Percentiles rank a stretch among this genome's conserved stretches.
Conservation (phyloP, 768 basidiomycete species). For the Suillus luteus region DNA sequence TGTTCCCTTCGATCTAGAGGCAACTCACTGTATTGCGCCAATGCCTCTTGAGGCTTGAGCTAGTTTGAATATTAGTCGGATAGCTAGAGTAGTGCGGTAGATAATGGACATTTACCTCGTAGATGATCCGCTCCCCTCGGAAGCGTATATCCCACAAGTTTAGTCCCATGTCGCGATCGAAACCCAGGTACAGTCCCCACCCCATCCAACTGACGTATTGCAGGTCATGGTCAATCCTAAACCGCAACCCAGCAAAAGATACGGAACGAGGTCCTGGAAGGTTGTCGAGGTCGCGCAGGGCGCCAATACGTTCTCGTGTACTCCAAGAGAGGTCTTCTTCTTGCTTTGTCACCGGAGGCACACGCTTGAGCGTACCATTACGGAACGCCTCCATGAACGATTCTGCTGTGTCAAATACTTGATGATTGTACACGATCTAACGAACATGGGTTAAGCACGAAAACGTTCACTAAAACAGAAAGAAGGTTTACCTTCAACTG, state of each 20-base stretch:
- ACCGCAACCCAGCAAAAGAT: constrained; percentile 59
- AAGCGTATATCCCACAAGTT: constrained; percentile 64
- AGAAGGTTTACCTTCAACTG: constrained; percentile 44
- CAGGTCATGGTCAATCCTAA: constrained; percentile 50
- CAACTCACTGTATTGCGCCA: constrained; percentile 56
- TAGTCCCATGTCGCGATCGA: constrained; percentile 70
- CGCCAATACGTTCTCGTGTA: constrained; percentile 42
- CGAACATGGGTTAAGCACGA: constrained; percentile 1
- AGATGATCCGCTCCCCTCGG: constrained; percentile 59
- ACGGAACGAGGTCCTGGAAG: constrained; percentile 66
- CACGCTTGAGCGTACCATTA: constrained; percentile 53
- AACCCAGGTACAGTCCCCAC: constrained; percentile 61
- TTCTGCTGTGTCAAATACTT: constrained; percentile 49
- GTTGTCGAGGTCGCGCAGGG: constrained; percentile 56
- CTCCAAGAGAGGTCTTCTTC: constrained; percentile 45
- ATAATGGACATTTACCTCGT: constrained; percentile 44
- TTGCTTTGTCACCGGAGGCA: constrained; percentile 35
- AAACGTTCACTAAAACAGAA: background rate
- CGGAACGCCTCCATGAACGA: constrained; percentile 55
- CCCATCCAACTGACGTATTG: constrained; percentile 70
- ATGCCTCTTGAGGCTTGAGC: constrained; percentile 63
- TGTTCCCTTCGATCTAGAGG: background rate
- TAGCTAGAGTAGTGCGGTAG: background rate
- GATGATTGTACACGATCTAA: constrained; percentile 61
- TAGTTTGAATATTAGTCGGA: constrained; percentile 20